Base-by-base conservation (phyloP, 805 yeast species). In the Candida arabinofermentans region DNA sequence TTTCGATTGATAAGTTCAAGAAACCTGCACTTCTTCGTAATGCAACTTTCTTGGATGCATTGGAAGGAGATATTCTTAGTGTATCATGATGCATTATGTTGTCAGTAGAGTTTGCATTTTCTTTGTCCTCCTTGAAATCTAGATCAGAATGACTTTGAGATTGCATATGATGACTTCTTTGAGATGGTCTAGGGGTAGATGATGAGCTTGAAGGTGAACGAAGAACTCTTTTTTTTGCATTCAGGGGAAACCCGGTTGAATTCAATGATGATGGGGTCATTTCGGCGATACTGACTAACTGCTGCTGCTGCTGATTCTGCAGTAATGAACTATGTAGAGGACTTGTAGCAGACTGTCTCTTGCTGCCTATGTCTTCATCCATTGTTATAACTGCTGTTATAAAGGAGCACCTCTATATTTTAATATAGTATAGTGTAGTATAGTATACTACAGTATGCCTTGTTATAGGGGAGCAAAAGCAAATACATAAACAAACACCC, bases 11-110 rank as follows among this genome's bases (percentile, higher is more conserved):
- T 37, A 77, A 50, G 41, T 77, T 76, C 46, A 77, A 53, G 8
- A 75, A 59, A 2, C 79, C 80, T 2, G 69, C 74, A 64, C 80
- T 74, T 59, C 82, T 66, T 46, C 79, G 70, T 27, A 76, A 44
- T 0, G 62, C 55, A 2, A 58, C 62, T 36, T 60, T 61, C 35
- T 62, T 59, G 10, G 46, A 24, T 17, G 39, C 31, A 34, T 44
- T 37, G 9, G 48, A 50, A 14, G 55, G 41, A 3, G 49, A 46
- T 22, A 14, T n/a, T 43, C 24, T 33, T 37, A 14, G 23, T 8
- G 31, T 24, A 10, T 35, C 24, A 12, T 17, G 7, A n/a, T 29
- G 21, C 13, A 21, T 30, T 10, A 5, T 7, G 18, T 29, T 14
- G 18, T 14, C 17, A n/a, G n/a, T n/a, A n/a, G n/a, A n/a, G 10